phyloP scores from a whole-genome alignment of 345 rosid genomes.

The Syzygium jambos region DNA sequence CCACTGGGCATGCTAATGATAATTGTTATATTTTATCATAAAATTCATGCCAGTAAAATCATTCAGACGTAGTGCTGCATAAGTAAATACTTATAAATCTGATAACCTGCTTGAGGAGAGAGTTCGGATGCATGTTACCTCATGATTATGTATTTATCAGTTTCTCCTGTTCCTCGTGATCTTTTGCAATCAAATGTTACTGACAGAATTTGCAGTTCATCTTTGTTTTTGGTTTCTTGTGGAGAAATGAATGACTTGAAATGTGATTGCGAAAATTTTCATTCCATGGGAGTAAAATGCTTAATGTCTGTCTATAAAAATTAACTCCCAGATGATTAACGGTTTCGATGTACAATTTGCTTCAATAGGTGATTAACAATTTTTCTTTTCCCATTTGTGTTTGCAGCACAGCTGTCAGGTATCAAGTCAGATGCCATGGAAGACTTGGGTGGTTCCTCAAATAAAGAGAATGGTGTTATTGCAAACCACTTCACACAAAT shows the following conservation, averaged over 20 bases:
- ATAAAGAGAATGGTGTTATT: slow-evolving; percentile 50
- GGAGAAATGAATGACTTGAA: neutral
- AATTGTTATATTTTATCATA: neutral
- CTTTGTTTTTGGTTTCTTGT: neutral
- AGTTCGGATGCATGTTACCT: neutral
- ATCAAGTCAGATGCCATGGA: slow-evolving; percentile 43
- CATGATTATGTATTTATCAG: neutral
- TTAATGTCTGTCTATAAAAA: neutral
- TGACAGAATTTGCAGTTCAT: neutral
- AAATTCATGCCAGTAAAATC: neutral
- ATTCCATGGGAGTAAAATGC: neutral
- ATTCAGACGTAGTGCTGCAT: neutral
- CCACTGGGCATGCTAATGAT: neutral
- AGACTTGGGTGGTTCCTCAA: slow-evolving; percentile 54
- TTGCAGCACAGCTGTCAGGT: slow-evolving; percentile 74
- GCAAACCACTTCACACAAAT: slow-evolving; percentile 34
- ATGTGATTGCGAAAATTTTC: neutral
- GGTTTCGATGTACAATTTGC: neutral
- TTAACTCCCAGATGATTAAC: neutral
- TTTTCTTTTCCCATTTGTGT: neutral
- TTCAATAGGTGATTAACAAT: neutral
- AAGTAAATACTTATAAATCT: neutral
- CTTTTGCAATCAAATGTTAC: neutral
- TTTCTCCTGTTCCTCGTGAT: neutral
- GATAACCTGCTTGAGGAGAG: neutral